Evolutionary conservation across 768 basidiomycete genomes (phyloP), one percentile per base, ranked within the genome.

Genomic region (Lentinula edodes): DNA sequence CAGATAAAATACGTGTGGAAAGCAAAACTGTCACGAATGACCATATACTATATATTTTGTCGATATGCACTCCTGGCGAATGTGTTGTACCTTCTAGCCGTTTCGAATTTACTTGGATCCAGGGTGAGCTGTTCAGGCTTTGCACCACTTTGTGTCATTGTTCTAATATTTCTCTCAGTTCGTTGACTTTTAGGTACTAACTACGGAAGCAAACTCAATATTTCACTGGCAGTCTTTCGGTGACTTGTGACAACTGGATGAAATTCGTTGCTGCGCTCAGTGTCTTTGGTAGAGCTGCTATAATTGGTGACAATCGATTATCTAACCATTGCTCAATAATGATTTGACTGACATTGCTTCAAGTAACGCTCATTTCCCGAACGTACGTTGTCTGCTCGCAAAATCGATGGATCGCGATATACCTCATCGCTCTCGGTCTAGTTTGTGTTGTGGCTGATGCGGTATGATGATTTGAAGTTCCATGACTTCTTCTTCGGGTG

Each of bases 61-160:
- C 72, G 74, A 42, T 75, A 75, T 50, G 74, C 73, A 1, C 66
- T 75, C 51, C 46, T 71, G 3, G 74, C 69, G 4, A 76, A 76
- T 51, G 62, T 75, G 15, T 56, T 75, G 10, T 75, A 71, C 62
- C 65, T 74, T 0, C 63, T 76, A 5, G 70, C 64, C 5, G 69
- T 74, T 0, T 53, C 64, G 0, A 54, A 67, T 28, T 63, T 65
- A 41, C 61, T 73, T 28, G 36, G 36, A n/a, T 35, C 58, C 34
- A 51, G 58, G 58, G 58, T 60, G 16, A 35, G 43, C n/a, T 12
- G 16, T 18, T 36, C 52, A 28, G 28, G 16, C 18, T 39, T 54
- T 5, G 52, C 35, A 20, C 34, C 20, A 18, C 32, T 32, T 38
- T 41, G 36, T 20, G 46, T 9, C n/a, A 3, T 8, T 28, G 28